phyloP scores from a whole-genome alignment of 2,329 filamentous ascomycete species.

The Zopfia rhizophila region DNA sequence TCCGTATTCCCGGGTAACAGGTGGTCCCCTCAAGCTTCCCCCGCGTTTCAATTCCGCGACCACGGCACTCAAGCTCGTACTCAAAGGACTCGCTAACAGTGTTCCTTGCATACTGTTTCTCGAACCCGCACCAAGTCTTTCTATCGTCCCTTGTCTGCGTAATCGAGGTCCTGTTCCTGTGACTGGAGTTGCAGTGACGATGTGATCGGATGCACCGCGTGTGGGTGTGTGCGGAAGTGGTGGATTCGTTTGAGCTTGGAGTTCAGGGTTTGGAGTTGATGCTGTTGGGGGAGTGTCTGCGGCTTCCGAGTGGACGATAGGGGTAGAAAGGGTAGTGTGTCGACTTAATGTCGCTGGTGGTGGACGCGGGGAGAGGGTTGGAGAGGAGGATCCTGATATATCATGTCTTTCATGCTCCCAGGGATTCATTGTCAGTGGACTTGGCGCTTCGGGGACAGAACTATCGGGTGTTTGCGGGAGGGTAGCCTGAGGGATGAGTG shows the following conservation, averaged over 20 bases:
- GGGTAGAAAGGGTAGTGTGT: conserved; percentile 37
- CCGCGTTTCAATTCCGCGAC: conserved; percentile 73
- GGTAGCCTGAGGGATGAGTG: no score
- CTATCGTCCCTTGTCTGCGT: conserved; percentile 41
- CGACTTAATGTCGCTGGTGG: conserved; percentile 25
- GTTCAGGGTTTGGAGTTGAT: conserved; percentile 29
- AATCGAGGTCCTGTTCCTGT: conserved; percentile 36
- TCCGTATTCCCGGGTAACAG: not conserved
- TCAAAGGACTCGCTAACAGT: conserved; percentile 69
- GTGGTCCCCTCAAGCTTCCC: conserved; percentile 42
- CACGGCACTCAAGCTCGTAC: conserved; percentile 69
- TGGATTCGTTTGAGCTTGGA: conserved; percentile 15
- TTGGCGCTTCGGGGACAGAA: conserved; percentile 24
- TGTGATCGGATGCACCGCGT: conserved; percentile 26
- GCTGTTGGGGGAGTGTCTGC: conserved; percentile 21
- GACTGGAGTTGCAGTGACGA: conserved; percentile 28
- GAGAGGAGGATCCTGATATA: conserved; percentile 5
- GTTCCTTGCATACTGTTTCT: conserved; percentile 64
- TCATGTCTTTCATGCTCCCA: conserved; percentile 31
- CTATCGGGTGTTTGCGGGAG: conserved; percentile 26
- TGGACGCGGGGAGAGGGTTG: conserved; percentile 9
- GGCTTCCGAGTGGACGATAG: conserved; percentile 42
- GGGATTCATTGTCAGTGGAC: conserved; percentile 40
- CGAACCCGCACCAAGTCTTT: conserved; percentile 53
- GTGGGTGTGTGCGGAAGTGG: conserved; percentile 27